These are phyloP conservation scores for Cajanus cajan DNA, from an alignment of 306 rosid species.

Conservation along the genomic window DNA sequence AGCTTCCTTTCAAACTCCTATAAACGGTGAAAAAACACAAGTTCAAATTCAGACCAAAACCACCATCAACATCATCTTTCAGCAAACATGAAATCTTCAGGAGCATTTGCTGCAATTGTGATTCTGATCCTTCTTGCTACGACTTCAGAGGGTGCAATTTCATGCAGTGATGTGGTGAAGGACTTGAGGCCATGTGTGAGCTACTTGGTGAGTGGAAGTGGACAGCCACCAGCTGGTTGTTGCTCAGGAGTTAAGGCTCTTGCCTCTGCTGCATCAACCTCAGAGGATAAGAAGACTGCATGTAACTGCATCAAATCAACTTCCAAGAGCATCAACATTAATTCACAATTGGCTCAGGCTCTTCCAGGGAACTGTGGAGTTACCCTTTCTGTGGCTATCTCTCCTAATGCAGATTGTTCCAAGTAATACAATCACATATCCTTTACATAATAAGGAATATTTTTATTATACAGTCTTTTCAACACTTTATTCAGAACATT, in stretches of 20 bases:
- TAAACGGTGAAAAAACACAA: slow-evolving; percentile 23
- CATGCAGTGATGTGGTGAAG: slow-evolving; percentile 59
- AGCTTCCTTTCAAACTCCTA: slow-evolving; percentile 26
- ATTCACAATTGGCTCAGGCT: slow-evolving; percentile 51
- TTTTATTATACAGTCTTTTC: no score
- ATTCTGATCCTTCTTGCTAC: slow-evolving; percentile 35
- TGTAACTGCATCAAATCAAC: slow-evolving; percentile 67
- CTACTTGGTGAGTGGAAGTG: slow-evolving; percentile 67
- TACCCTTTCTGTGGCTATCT: slow-evolving; percentile 37
- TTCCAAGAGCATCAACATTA: slow-evolving; percentile 46
- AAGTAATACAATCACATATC: slow-evolving; percentile 37
- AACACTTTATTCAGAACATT: no score
- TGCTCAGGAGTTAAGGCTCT: slow-evolving; percentile 69
- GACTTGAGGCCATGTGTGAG: slow-evolving; percentile 64
- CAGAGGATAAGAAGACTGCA: slow-evolving; percentile 58
- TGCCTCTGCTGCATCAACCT: slow-evolving; percentile 48
- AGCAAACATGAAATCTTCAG: slow-evolving; percentile 37
- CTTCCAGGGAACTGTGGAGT: slow-evolving; percentile 77
- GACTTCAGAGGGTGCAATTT: slow-evolving; percentile 53
- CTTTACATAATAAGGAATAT: no score
- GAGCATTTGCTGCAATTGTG: not conserved
- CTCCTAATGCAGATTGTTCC: slow-evolving; percentile 68
- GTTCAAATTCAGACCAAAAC: not conserved
- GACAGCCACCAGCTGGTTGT: slow-evolving; percentile 64
- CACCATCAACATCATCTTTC: not conserved